phyloP scores from a whole-genome alignment of 495 filamentous ascomycete species.

The Aspergillus avenaceus region DNA sequence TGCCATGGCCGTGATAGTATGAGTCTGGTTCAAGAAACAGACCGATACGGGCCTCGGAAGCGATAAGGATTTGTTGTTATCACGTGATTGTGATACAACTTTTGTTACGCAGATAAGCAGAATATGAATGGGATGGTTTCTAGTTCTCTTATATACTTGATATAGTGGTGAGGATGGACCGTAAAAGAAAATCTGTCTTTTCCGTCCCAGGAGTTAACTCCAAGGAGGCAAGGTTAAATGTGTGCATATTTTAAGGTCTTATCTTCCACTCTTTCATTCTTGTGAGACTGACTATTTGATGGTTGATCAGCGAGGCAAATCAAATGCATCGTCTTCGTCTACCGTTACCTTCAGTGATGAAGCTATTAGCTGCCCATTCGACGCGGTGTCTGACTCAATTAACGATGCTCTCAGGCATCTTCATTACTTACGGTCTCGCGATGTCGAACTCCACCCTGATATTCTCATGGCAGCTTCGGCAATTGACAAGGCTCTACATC shows the following conservation, averaged over 20 bases:
- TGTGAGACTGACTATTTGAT: neutral
- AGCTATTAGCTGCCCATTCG: neutral
- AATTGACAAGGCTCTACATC: slow-evolving; percentile 18
- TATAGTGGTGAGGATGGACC: slow-evolving; percentile 16
- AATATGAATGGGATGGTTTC: too few relatives aligned
- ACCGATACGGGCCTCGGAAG: neutral
- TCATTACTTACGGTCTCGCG: slow-evolving; percentile 1
- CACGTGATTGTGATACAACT: neutral
- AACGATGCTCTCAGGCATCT: slow-evolving; percentile 17
- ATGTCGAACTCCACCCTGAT: slow-evolving; percentile 12
- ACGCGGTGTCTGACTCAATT: slow-evolving; percentile 4
- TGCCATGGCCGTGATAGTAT: slow-evolving; percentile 52
- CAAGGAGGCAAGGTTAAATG: slow-evolving; percentile 12
- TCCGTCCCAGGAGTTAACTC: neutral
- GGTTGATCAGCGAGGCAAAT: neutral
- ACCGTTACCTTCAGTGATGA: neutral
- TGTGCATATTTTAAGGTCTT: neutral
- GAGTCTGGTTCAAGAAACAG: neutral
- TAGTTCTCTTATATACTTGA: too few relatives aligned
- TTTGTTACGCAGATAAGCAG: too few relatives aligned
- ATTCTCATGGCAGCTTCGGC: slow-evolving; percentile 19
- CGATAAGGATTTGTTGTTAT: neutral
- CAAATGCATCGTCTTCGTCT: neutral
- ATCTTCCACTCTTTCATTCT: too few relatives aligned
- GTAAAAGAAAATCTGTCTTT: slow-evolving; percentile 17